Base-by-base conservation (phyloP, 306 rosid genomes). In the Vigna angularis region DNA sequence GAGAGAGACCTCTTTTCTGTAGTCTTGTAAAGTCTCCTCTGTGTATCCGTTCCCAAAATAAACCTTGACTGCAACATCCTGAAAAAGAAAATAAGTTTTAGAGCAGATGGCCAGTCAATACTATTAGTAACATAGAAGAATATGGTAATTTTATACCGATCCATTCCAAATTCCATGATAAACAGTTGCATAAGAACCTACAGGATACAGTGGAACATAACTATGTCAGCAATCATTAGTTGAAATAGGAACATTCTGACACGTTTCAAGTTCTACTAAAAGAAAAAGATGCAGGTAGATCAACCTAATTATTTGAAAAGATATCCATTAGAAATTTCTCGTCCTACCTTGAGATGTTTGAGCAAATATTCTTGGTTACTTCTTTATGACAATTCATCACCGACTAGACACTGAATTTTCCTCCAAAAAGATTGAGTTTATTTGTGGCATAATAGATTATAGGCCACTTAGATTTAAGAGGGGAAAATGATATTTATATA, bases 161-260 rank as follows among this genome's bases (percentile, higher is more conserved):
- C 85, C 93, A 84, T 93, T 93, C 96, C 93, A 93, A 69, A 86
- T 70, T 76, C 98, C 98, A 36, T 67, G 94, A 87, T 90, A 85
- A 63, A 91, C 94, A 81, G 63, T 62, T 58, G 91, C 98, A 77
- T 59, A 89, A 28, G 84, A 90, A 80, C 98, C 96, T 89, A 89
- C 70, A 42, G 59, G 56, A 78, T 65, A 59, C 55, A 72, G 70
- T 67, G 65, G 49, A 74, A 48, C 62, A 56, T 45, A 34, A 10
- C 61, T 50, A 56, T 5, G 42, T 66, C 48, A 16, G 55, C 24
- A 55, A 55, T 40, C 55, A 20, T 63, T 20, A 22, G 18, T 24
- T 71, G 63, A 62, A 70, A 53, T 28, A 45, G 45, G 34, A 70
- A 42, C 15, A 70, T 61, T 32, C n/a, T 9, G 16, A 52, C 52